phyloP scores from a whole-genome alignment of 2,329 filamentous ascomycete genomes.

The Cladosporium sphaerospermum region DNA sequence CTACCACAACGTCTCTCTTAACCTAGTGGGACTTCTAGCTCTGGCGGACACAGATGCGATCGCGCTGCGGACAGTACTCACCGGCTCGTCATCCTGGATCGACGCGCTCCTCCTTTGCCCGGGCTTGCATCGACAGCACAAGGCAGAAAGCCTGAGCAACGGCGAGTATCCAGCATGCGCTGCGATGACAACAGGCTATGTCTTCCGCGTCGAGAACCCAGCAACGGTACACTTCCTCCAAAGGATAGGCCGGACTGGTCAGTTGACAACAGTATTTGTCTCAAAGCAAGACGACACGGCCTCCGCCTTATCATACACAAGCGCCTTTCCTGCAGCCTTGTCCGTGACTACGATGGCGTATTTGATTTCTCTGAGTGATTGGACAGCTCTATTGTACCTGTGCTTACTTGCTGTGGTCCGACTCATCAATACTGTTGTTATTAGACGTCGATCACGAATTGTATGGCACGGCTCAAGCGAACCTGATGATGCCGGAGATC shows the following conservation, averaged over 20 bases:
- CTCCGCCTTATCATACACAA: neutral
- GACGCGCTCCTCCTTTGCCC: constrained; percentile 55
- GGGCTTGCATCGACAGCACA: constrained; percentile 55
- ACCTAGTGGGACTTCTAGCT: constrained; percentile 44
- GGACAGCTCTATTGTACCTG: constrained; percentile 46
- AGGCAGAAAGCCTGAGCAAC: constrained; percentile 44
- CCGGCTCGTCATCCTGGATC: constrained; percentile 50
- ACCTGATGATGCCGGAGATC: constrained; percentile 38
- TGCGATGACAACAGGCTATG: constrained; percentile 39
- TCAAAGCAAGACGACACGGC: neutral
- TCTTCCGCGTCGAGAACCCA: constrained; percentile 43
- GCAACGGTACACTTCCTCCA: constrained; percentile 50
- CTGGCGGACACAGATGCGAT: constrained; percentile 54
- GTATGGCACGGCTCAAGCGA: constrained; percentile 35
- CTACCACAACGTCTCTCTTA: neutral
- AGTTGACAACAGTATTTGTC: constrained; percentile 24
- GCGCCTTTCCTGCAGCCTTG: neutral
- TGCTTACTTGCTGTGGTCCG: constrained; percentile 49
- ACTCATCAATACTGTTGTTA: constrained; percentile 50
- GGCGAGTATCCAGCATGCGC: constrained; percentile 38
- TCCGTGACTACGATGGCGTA: constrained; percentile 13
- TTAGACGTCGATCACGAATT: constrained; percentile 44
- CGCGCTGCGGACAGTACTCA: constrained; percentile 51
- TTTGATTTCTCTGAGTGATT: constrained; percentile 13
- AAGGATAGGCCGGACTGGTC: constrained; percentile 23